Evolutionary conservation across 2,329 filamentous ascomycete genomes (phyloP).

Genomic region (Metarhizium robertsii): DNA sequence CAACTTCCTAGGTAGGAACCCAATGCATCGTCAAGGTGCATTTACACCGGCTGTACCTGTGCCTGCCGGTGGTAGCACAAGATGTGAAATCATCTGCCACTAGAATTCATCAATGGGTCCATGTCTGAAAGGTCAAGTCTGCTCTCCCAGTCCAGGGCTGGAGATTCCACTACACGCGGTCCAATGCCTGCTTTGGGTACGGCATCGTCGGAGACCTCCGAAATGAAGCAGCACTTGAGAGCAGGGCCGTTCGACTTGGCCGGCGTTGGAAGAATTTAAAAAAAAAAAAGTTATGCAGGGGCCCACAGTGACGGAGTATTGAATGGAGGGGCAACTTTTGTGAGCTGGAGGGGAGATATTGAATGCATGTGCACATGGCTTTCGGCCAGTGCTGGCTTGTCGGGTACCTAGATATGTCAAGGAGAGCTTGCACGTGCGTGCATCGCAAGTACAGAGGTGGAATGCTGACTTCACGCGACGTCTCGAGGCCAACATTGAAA

Average conservation of each 20-base stretch:
- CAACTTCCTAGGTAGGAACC: no score
- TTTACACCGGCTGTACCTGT: background rate
- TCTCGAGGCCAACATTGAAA: no score
- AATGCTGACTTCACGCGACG: no score
- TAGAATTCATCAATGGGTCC: background rate
- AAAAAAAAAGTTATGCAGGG: background rate
- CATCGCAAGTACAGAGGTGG: no score
- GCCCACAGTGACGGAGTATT: background rate
- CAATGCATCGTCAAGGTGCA: background rate
- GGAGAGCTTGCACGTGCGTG: no score
- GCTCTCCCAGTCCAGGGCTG: no score
- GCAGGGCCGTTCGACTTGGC: background rate
- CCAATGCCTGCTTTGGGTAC: background rate
- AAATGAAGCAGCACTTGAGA: background rate
- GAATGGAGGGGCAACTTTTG: background rate
- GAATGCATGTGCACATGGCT: no score
- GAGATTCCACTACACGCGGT: no score
- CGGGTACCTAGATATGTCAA: no score
- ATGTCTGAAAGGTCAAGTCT: no score
- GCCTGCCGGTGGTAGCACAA: background rate
- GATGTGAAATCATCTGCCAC: background rate
- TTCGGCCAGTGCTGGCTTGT: no score
- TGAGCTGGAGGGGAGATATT: background rate
- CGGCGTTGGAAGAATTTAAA: no score
- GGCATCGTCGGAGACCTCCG: background rate